Percentiles rank a stretch among this genome's conserved stretches.
Conservation (phyloP, 106 monocot species). For the Iris macrosiphon region DNA sequence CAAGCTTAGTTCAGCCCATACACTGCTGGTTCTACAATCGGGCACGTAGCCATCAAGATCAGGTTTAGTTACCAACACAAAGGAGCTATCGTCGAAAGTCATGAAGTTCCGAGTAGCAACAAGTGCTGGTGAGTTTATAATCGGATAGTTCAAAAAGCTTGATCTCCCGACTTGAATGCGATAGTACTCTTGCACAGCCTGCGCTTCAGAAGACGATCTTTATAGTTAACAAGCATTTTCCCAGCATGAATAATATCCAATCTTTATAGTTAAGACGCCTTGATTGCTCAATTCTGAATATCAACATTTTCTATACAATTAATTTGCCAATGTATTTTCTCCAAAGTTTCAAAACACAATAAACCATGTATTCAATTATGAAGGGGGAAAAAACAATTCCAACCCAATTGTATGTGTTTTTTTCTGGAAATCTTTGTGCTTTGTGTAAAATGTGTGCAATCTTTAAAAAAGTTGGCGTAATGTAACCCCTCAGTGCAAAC, state of each 20-base stretch:
- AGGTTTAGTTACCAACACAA: slow-evolving; percentile 58
- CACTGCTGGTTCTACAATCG: not conserved
- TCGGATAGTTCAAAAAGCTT: slow-evolving; percentile 17
- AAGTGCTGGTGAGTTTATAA: slow-evolving; percentile 17
- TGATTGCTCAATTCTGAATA: not conserved
- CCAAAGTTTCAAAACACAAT: not conserved
- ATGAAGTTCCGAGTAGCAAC: slow-evolving; percentile 17
- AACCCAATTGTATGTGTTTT: no score
- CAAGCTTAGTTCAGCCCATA: slow-evolving; percentile 65
- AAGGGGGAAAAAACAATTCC: no score
- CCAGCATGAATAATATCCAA: not conserved
- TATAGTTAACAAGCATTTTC: not conserved
- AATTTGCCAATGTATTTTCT: not conserved
- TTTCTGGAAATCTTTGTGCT: no score
- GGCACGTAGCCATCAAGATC: slow-evolving; percentile 67
- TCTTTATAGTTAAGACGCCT: not conserved
- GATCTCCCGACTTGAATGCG: slow-evolving; percentile 27
- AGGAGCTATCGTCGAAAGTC: slow-evolving; percentile 65
- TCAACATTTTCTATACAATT: not conserved
- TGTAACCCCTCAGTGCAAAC: no score
- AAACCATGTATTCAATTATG: not conserved
- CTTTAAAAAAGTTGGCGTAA: no score
- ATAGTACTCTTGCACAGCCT: slow-evolving; percentile 90
- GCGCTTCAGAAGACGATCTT: not conserved
- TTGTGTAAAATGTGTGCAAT: no score